Base-by-base conservation (phyloP, 768 basidiomycete genomes). In the Lactarius deliciosus region DNA sequence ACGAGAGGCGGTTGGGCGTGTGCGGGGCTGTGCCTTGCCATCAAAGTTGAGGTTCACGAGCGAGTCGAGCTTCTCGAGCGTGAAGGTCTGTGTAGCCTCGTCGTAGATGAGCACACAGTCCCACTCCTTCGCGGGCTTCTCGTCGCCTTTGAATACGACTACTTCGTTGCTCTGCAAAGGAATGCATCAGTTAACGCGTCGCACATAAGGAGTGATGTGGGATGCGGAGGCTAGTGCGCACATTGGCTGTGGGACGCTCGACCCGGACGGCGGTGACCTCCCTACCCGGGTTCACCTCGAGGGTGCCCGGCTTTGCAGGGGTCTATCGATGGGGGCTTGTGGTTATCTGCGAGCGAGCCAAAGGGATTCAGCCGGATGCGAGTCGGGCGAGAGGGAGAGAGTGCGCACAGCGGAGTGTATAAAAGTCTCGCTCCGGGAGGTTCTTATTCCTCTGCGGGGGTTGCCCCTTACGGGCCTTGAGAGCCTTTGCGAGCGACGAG, bases 71-170 rank as follows among this genome's bases (percentile, higher is more conserved):
- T 72, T 72, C 61, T 72, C 65, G 36, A 67, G 65, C 58, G 64
- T 53, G 55, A 67, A 64, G 9, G 69, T 56, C 64, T 71, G 68
- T 20, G 83, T 79, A 62, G 85, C 88, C 72, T 90, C 89, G 73
- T 94, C 91, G 71, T 87, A 93, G 55, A 93, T 88, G 47, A 94
- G 79, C 8, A 92, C 84, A 69, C 91, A 94, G 60, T 92, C 89
- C 70, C 81, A 81, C 56, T 91, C 89, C 73, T 85, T 89, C 8
- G 87, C 82, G 1, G 82, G 75, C 18, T 78, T 78, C 72, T 90
- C 89, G 9, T 73, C 71, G 3, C 90, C 91, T 45, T 76, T 77
- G 72, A 86, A 92, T 43, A 83, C 71, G 71, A 86, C 81, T 15
- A 74, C 81, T 65, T 89, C 85, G 20, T 80, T 81, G 3, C 78